Base-by-base conservation (phyloP, 441 rosid genomes). In the Populus hybrid region DNA sequence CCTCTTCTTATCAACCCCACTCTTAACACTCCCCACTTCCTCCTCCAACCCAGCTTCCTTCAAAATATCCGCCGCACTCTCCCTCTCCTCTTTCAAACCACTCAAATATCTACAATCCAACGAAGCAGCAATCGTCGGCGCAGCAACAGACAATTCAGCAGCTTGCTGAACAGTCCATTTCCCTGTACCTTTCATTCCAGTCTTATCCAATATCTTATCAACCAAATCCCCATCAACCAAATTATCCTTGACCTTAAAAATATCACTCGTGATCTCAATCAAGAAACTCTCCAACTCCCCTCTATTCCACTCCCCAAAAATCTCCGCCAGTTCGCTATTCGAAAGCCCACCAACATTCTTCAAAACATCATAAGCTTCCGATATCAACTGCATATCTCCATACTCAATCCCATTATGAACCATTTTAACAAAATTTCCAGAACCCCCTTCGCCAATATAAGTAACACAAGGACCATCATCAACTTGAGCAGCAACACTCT, bases 151-250 rank as follows among this genome's bases (percentile, higher is more conserved):
- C 23, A 95, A 30, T 30, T 30, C 32, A 30, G 32, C 32, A 30
- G 32, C 32, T 30, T 30, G 32, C 32, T 30, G 32, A 16, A 95
- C 97, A 0, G 98, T 95, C 98, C 98, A 95, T 81, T 95, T 95
- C 19, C 98, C 98, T 0, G 98, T 93, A 4, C 98, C 98, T 81
- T 95, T 95, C 98, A 95, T 95, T 24, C 98, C 98, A 0, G 98
- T 95, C 87, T 95, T 95, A 72, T 95, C 98, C 78, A 95, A 67
- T 80, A 95, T 93, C 91, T 95, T 93, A 78, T 95, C 98, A 1
- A 95, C 98, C 83, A 93, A 84, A 74, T 89, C 88, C 7, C 91
- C 94, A 63, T 89, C 95, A 1, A 85, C 82, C 67, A 79, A 64
- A 23, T 89, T 91, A 79, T 94, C 98, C 83, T 87, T 94, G 24